Evolutionary conservation across 306 rosid genomes (phyloP).

Genomic region (Calophaca sinica): DNA sequence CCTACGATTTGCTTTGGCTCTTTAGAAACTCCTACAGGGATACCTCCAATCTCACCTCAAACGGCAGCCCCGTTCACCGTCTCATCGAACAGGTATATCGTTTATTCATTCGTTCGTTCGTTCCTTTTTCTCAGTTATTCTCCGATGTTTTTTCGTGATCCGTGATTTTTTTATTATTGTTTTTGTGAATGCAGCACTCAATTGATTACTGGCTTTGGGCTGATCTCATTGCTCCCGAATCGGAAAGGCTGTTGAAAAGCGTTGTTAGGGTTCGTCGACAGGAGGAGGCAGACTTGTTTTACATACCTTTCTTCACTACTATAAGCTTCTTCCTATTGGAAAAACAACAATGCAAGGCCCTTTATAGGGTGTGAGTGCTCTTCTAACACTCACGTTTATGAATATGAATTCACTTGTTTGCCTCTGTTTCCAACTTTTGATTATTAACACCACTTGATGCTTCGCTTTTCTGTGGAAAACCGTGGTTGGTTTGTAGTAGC

Average conservation of each 20-base stretch:
- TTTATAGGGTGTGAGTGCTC: slow-evolving; percentile 99
- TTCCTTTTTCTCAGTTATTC: not conserved
- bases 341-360: slow-evolving; percentile 96
- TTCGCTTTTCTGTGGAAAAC: not conserved
- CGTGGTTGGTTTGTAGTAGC: not conserved
- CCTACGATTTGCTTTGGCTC: slow-evolving; percentile 78
- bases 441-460: slow-evolving; percentile 19
- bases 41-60: slow-evolving; percentile 89
- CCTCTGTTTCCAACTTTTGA: not conserved
- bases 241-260: slow-evolving; percentile 68
- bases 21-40: slow-evolving; percentile 65
- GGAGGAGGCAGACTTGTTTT: slow-evolving; percentile 94
- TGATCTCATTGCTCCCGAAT: slow-evolving; percentile 82
- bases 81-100: slow-evolving; percentile 80
- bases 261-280: slow-evolving; percentile 79
- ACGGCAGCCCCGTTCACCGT: slow-evolving; percentile 97
- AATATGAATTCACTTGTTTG: not conserved
- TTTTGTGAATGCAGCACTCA: slow-evolving; percentile 69
- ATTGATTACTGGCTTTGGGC: slow-evolving; percentile 98
- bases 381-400: slow-evolving; percentile 45
- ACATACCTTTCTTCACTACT: slow-evolving; percentile 94
- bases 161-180: not conserved
- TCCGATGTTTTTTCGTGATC: not conserved
- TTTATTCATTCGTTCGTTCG: not conserved
- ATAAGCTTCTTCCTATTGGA: slow-evolving; percentile 93